phyloP scores from a whole-genome alignment of 179 eudicot genomes.

The Pouteria campechiana region DNA sequence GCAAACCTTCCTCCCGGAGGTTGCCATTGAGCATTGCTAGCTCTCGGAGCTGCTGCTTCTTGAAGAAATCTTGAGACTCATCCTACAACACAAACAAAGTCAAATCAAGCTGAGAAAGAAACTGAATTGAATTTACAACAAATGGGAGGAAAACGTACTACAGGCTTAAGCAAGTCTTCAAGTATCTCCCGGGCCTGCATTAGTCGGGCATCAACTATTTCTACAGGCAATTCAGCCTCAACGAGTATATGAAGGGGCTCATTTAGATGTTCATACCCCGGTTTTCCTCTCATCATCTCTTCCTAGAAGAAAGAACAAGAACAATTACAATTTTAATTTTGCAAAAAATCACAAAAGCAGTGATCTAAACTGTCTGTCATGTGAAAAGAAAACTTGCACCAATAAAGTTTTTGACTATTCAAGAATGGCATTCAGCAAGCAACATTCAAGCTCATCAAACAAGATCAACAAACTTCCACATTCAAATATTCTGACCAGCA shows the following conservation, averaged over 20 bases:
- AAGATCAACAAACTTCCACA: no score
- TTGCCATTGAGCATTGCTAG: slow-evolving; percentile 90
- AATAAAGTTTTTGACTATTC: no score
- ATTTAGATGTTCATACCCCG: slow-evolving; percentile 96
- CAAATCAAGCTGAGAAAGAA: background rate
- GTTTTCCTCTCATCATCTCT: slow-evolving; percentile 96
- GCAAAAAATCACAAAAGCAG: no score
- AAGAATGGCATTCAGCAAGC: no score
- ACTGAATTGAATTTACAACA: background rate
- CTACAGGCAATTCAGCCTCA: slow-evolving; percentile 96
- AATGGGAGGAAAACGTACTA: slow-evolving; percentile 35
- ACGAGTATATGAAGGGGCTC: slow-evolving; percentile 96
- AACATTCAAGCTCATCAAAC: no score
- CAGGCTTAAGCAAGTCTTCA: slow-evolving; percentile 85
- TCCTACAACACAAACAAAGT: slow-evolving; percentile 34
- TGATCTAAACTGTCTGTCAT: no score
- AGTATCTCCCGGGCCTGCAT: slow-evolving; percentile 95
- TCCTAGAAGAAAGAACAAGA: slow-evolving; percentile 31
- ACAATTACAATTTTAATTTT: no score
- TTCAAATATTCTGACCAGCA: no score
- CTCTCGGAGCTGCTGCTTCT: slow-evolving; percentile 90
- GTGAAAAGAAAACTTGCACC: no score
- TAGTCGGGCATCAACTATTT: slow-evolving; percentile 78
- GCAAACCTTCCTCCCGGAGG: slow-evolving; percentile 72
- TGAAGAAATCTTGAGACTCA: slow-evolving; percentile 88